Conservation (phyloP, 768 basidiomycete species). For the Serendipita sp. region DNA sequence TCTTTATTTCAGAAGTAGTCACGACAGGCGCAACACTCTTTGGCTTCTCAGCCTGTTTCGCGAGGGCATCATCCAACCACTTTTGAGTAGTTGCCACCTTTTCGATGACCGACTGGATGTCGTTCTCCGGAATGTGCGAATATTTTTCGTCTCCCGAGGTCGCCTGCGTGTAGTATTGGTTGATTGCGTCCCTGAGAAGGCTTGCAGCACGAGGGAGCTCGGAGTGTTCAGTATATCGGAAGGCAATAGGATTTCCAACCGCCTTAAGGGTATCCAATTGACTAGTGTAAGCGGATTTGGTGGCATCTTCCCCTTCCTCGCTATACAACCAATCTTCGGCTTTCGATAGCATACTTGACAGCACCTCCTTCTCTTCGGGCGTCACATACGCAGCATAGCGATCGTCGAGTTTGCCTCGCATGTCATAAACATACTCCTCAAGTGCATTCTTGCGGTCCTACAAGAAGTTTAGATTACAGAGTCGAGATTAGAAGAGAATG, state of each 20-base stretch:
- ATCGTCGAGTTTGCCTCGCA: constrained; percentile 79
- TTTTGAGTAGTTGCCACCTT: constrained; percentile 79
- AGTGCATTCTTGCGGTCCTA: constrained; percentile 97
- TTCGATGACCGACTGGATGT: constrained; percentile 75
- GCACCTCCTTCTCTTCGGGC: constrained; percentile 57
- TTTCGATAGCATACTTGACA: constrained; percentile 52
- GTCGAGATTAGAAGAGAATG: constrained; percentile 10
- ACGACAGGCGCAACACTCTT: constrained; percentile 83
- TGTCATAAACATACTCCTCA: constrained; percentile 98
- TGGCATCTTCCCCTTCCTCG: constrained; percentile 90
- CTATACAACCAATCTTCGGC: constrained; percentile 97
- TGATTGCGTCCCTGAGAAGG: constrained; percentile 73
- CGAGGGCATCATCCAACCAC: constrained; percentile 90
- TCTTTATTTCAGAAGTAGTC: constrained; percentile 64
- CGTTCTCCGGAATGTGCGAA: constrained; percentile 79
- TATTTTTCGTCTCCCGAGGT: constrained; percentile 73
- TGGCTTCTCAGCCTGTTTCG: constrained; percentile 69
- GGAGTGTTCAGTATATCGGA: constrained; percentile 71
- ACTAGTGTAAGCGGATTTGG: constrained; percentile 83
- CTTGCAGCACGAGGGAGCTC: constrained; percentile 59
- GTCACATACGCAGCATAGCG: constrained; percentile 66
- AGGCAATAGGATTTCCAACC: constrained; percentile 73
- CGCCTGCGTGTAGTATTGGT: constrained; percentile 71
- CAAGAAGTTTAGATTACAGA: not conserved
- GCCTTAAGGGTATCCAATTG: constrained; percentile 72